A percentile compares a stretch with the other conserved stretches of the same genome.
Conservation (phyloP, 768 basidiomycete genomes). For the Boletus vermiculosoides region DNA sequence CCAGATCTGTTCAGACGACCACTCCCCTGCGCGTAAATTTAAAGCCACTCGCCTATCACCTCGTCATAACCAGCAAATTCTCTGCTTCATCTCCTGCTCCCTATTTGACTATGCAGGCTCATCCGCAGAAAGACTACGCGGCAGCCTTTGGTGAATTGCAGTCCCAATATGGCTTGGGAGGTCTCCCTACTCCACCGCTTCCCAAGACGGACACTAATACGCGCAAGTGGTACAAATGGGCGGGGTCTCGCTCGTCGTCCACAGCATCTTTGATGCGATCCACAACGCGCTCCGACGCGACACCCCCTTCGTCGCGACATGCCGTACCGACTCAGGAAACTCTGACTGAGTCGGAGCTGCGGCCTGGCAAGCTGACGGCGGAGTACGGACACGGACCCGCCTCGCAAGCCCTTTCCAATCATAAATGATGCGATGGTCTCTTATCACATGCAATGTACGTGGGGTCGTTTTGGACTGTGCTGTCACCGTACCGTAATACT, state of each 20-base stretch:
- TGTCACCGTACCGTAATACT: background rate
- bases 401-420: background rate
- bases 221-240: constrained; percentile 23
- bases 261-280: constrained; percentile 14
- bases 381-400: background rate
- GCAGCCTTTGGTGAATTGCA: constrained; percentile 26
- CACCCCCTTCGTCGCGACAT: background rate
- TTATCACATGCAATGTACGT: background rate
- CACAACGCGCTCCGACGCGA: background rate
- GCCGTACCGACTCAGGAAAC: background rate
- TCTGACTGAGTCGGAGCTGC: background rate
- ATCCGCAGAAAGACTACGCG: constrained; percentile 23
- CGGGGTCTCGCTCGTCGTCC: constrained; percentile 12
- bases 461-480: background rate
- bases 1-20: background rate
- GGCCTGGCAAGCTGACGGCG: background rate
- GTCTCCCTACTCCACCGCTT: background rate
- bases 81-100: background rate
- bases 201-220: background rate
- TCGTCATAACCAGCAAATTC: background rate
- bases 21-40: background rate
- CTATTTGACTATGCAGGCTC: background rate
- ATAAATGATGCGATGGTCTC: background rate
- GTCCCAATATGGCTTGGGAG: constrained; percentile 19
- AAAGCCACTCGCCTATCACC: background rate